Percentiles rank a stretch among this genome's conserved stretches.
phyloP scores from a whole-genome alignment of 345 rosid genomes.

The Salix caprea region DNA sequence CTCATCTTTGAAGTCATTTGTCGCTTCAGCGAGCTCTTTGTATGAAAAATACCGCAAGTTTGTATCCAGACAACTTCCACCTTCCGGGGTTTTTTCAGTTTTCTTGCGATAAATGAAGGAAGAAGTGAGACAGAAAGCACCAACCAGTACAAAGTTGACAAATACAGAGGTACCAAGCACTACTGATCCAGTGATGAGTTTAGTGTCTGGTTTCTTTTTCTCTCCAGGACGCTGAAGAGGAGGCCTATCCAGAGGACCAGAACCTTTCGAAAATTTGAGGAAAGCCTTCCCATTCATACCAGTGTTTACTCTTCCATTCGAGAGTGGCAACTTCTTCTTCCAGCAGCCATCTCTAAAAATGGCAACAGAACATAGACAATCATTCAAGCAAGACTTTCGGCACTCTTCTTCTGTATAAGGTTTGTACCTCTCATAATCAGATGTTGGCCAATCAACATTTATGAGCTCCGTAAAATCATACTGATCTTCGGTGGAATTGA shows the following conservation, averaged over 20 bases:
- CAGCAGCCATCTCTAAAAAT: slow-evolving; percentile 21
- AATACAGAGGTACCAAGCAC: slow-evolving; percentile 31
- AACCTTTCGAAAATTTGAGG: slow-evolving; percentile 27
- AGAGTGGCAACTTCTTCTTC: slow-evolving; percentile 42
- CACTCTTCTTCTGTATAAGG: background rate
- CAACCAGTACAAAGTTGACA: slow-evolving; percentile 12
- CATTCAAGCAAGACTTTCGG: background rate
- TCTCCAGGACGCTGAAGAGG: background rate
- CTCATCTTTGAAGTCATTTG: slow-evolving; percentile 22
- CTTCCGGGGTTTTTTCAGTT: background rate
- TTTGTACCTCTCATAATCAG: slow-evolving; percentile 13
- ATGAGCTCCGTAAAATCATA: background rate
- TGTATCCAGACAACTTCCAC: background rate
- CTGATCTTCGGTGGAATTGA: background rate
- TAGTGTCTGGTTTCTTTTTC: background rate
- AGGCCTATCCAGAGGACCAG: background rate
- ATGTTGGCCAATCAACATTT: background rate
- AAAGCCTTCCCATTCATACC: slow-evolving; percentile 13
- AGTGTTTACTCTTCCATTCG: slow-evolving; percentile 19
- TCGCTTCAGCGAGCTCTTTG: slow-evolving; percentile 27
- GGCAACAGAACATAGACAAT: background rate
- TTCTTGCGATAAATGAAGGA: slow-evolving; percentile 10
- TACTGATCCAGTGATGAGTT: slow-evolving; percentile 16
- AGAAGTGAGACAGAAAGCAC: slow-evolving; percentile 5
- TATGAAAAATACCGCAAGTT: slow-evolving; percentile 18